phyloP scores from a whole-genome alignment of 2,329 filamentous ascomycete species.

The Ophiosphaerella narmari region DNA sequence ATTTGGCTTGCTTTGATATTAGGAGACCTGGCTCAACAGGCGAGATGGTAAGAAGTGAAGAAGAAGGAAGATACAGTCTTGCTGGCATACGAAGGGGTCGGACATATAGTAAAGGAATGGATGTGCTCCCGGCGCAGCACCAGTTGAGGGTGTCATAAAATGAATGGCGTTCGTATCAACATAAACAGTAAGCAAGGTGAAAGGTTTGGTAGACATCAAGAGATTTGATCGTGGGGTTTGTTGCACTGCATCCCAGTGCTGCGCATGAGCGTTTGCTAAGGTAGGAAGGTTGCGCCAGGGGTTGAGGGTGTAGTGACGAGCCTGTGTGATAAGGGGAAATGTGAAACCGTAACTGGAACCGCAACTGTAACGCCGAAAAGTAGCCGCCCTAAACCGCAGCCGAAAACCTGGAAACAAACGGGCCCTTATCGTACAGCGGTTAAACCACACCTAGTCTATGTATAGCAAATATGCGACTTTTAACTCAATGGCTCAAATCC shows the following conservation, averaged over 20 bases:
- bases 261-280: not conserved
- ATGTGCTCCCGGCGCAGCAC: slow-evolving; percentile 10
- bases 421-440: slow-evolving; percentile 26
- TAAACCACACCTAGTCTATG: slow-evolving; percentile 23
- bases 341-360: slow-evolving; percentile 21
- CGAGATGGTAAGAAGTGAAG: slow-evolving; percentile 1
- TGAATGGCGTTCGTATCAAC: slow-evolving; percentile 2
- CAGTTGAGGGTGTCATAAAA: not conserved
- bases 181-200: not conserved
- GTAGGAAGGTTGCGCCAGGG: not conserved
- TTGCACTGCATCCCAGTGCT: not conserved
- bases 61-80: not conserved
- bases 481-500: slow-evolving; percentile 30
- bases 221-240: no score
- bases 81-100: not conserved
- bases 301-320: not conserved
- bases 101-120: slow-evolving; percentile 2
- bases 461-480: slow-evolving; percentile 3
- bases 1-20: no score
- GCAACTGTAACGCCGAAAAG: not conserved
- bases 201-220: no score
- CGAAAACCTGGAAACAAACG: not conserved
- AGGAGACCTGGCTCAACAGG: not conserved
- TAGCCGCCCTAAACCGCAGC: not conserved
- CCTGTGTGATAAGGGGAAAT: not conserved